A percentile compares a stretch with the other conserved stretches of the same genome.
phyloP scores from a whole-genome alignment of 352 stramenopile genomes.

The Elongisporangium prolatum region DNA sequence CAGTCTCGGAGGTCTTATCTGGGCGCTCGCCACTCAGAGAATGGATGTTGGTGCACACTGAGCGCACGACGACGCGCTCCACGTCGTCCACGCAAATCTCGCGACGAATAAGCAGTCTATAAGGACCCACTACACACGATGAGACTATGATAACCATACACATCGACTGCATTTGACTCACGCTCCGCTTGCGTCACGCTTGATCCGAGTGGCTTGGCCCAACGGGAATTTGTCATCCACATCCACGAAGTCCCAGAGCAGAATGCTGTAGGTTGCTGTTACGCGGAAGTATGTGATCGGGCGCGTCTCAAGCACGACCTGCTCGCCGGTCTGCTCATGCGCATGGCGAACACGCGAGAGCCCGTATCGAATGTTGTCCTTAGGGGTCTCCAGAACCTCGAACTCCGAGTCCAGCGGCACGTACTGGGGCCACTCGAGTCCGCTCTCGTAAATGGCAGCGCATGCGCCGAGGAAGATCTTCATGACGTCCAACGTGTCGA shows the following conservation, averaged over 20 bases:
- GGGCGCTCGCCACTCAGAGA: conserved; percentile 10
- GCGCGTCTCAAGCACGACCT: conserved; percentile 5
- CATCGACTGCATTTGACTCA: no score
- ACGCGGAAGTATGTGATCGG: conserved; percentile 25
- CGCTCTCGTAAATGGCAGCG: conserved; percentile 30
- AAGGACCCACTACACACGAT: no score
- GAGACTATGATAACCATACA: no score
- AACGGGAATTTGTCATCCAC: conserved; percentile 26
- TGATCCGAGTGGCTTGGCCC: conserved; percentile 16
- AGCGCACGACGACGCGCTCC: conserved; percentile 47
- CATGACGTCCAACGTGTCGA: conserved; percentile 41
- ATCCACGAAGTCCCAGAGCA: conserved; percentile 28
- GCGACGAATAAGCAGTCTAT: conserved; percentile 26
- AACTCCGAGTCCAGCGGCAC: conserved; percentile 17
- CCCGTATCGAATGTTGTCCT: conserved; percentile 41
- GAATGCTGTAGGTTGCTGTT: conserved; percentile 16
- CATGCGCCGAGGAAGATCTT: conserved; percentile 38
- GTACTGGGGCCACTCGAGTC: conserved; percentile 43
- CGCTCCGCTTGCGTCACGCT: conserved; percentile 31
- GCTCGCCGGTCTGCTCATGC: conserved; percentile 10
- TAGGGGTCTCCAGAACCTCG: conserved; percentile 28
- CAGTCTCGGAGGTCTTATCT: conserved; percentile 15
- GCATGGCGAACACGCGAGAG: conserved; percentile 26
- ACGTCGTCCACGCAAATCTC: conserved; percentile 42
- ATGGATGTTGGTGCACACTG: conserved; percentile 56